Evolutionary conservation across 805 yeast species (phyloP).

Genomic region (Grigorovia yakushimaensis): DNA sequence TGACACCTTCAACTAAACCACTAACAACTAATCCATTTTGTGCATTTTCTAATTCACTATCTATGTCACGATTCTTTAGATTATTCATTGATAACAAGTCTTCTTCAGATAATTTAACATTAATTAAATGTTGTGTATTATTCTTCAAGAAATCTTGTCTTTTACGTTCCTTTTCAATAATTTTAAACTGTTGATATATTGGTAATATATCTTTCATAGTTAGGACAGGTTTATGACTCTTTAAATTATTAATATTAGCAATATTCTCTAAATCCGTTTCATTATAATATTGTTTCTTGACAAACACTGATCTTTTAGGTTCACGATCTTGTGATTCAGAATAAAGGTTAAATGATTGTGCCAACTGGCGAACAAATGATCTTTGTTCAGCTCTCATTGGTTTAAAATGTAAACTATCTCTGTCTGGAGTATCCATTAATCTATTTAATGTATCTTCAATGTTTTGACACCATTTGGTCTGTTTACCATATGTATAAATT

Average conservation of each 20-base stretch:
- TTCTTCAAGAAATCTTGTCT: constrained; percentile 22
- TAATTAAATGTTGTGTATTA: constrained; percentile 15
- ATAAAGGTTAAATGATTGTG: constrained; percentile 47
- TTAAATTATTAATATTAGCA: constrained; percentile 8
- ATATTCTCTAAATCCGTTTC: not conserved
- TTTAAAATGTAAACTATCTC: constrained; percentile 47
- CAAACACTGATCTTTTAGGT: constrained; percentile 64
- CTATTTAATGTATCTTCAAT: constrained; percentile 46
- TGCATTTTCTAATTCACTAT: constrained; percentile 17
- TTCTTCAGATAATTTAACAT: constrained; percentile 16
- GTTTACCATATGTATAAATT: constrained; percentile 40
- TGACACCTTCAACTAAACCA: constrained; percentile 45
- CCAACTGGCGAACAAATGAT: constrained; percentile 58
- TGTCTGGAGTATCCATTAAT: constrained; percentile 36
- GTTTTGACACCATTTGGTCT: constrained; percentile 57
- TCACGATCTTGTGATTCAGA: constrained; percentile 75
- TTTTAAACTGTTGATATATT: constrained; percentile 36
- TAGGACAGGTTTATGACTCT: constrained; percentile 18
- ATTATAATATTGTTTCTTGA: constrained; percentile 29
- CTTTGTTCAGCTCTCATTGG: constrained; percentile 68
- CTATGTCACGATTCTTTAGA: not conserved
- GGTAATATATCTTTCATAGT: constrained; percentile 27
- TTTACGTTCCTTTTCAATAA: constrained; percentile 28
- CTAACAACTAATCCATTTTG: constrained; percentile 46
- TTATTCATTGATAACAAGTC: not conserved